Evolutionary conservation across 805 yeast species (phyloP), one percentile per base, ranked within the genome.

Genomic region (Saturnispora sanitii): DNA sequence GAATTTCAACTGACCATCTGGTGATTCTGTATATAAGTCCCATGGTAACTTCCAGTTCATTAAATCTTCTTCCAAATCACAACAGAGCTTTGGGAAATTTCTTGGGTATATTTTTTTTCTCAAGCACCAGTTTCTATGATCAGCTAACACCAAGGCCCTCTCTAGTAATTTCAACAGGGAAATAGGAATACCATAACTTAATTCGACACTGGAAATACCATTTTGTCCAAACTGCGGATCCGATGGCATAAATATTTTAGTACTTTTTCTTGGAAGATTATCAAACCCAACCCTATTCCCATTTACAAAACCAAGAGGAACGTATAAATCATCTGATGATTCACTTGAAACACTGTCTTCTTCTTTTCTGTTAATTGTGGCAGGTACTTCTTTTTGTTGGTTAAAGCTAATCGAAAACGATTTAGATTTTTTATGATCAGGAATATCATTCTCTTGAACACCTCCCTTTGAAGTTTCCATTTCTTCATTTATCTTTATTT

Each of bases 81-180:
- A 73, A 48, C 79, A 73, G 3, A 73, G 59, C 40, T 65, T 62
- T 4, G 79, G 78, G 50, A 72, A 75, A 48, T 73, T 74, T 32
- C 79, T 56, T 0, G 79, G 79, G 33, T 61, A 64, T 26, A 66
- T 61, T 20, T 65, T 62, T 22, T 56, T 58, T 11, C 67, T 42
- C 12, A 56, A 38, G 49, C 74, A 74, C 45, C 69, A 66, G 43
- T 70, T 66, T 48, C 71, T 68, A 49, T 73, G 77, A 50, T 75
- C 75, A 2, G 79, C 61, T 33, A 74, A 55, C 20, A 62, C 65
- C 6, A 73, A 62, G 2, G 66, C 58, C 44, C 67, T 67, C 45
- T 67, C 65, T 52, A 73, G 66, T 5, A 74, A 48, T n/a, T 56
- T 61, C n/a, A 73, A 38, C 28, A 75, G 55, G 4, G 71, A 60